These are phyloP conservation scores for Stemphylium beticola DNA, from an alignment of 2,329 filamentous ascomycete genomes.

Conservation along the genomic window DNA sequence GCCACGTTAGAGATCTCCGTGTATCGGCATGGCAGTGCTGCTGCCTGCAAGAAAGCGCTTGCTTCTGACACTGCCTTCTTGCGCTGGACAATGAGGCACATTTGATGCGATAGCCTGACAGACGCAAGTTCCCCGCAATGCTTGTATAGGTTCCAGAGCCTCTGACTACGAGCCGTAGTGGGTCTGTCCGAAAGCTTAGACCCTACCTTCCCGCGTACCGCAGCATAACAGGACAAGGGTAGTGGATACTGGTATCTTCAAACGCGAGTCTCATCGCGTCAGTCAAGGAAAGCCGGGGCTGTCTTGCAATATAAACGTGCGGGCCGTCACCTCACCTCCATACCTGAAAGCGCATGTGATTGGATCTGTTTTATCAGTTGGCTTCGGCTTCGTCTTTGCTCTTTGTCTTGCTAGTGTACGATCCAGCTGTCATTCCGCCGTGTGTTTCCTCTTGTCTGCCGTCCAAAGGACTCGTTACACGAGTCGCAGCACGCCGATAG, in stretches of 20 bases:
- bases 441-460: slow-evolving; percentile 19
- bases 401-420: slow-evolving; percentile 21
- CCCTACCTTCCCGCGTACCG: slow-evolving; percentile 15
- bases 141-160: slow-evolving; percentile 25
- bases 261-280: slow-evolving; percentile 18
- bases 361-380: slow-evolving; percentile 11
- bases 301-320: slow-evolving; percentile 26
- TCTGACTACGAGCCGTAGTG: slow-evolving; percentile 12
- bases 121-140: slow-evolving; percentile 9
- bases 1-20: slow-evolving; percentile 29
- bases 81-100: slow-evolving; percentile 3
- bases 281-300: slow-evolving; percentile 5
- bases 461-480: slow-evolving; percentile 25
- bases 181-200: slow-evolving; percentile 24
- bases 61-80: slow-evolving; percentile 8
- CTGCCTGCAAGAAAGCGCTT: slow-evolving; percentile 20
- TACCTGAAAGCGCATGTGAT: slow-evolving; percentile 7
- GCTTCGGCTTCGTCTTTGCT: slow-evolving; percentile 27
- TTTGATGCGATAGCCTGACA: slow-evolving; percentile 2
- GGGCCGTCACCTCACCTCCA: slow-evolving; percentile 2
- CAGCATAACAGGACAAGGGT: slow-evolving; percentile 18
- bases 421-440: slow-evolving; percentile 11
- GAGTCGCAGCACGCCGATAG: slow-evolving; percentile 23
- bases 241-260: slow-evolving; percentile 14
- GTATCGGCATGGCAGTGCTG: slow-evolving; percentile 23